Evolutionary conservation across 108 stramenopile species (phyloP), one percentile per base, ranked within the genome.

Genomic region (Nannochloropsis gaditana): DNA sequence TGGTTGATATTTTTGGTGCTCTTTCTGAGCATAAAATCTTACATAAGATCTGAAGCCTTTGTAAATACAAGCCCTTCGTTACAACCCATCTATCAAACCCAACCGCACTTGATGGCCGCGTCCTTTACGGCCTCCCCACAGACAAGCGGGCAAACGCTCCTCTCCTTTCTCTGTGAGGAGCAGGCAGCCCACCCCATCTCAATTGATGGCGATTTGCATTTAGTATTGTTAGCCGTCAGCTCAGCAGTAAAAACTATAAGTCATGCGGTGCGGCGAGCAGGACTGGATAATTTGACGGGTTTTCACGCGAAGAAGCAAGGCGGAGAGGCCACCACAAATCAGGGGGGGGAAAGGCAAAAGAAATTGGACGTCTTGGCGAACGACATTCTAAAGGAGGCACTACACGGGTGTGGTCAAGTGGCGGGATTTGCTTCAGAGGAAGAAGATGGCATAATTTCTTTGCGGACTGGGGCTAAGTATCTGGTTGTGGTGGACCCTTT

Each of bases 401-500:
- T 92, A 42, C 59, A 79, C 43, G 87, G 59, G 41, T 21, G 43
- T 17, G 83, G 83, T 17, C 5, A 83, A 4, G 11, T 90, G 81
- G 89, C 85, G 10, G 80, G 59, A 21, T 10, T 92, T 31, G 90
- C 91, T 9, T 89, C 85, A 21, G 91, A 92, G 47, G 94, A 94
- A 84, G 94, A 94, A 90, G 92, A 93, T 79, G 80, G 44, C 6
- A 50, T 47, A 31, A 79, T 93, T 81, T 80, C 86, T 88, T 11
- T 87, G 19, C 43, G 82, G 83, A 41, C 41, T n/a, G 84, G 81
- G 41, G 84, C 84, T n/a, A 87, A 88, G 82, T 94, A 94, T 83
- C 93, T 94, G 17, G 91, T 94, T n/a, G 94, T 93, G 44, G 94
- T 94, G 83, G 96, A 97, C 90, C 96, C 96, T 11, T 89, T 97